Evolutionary conservation across 2,329 filamentous ascomycete genomes (phyloP), one percentile per base, ranked within the genome.

Genomic region (Exserohilum turcica): DNA sequence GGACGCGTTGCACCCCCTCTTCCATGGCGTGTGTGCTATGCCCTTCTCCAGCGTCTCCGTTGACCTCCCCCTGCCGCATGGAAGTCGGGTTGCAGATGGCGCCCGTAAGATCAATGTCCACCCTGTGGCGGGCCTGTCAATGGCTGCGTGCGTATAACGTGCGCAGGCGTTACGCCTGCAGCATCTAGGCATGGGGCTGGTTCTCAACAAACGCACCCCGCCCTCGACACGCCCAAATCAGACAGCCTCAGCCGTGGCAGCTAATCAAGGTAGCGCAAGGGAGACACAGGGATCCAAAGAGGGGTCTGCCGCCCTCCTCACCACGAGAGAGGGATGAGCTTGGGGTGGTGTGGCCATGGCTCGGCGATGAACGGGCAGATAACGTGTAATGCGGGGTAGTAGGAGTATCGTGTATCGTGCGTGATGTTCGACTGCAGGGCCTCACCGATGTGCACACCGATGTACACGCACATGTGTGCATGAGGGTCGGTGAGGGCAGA

Each of bases 151-250:
- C 48, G 48, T 33, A 55, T 47, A 60, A 60, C 53, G 53, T 56
- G 59, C 54, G 50, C 48, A 57, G 56, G 56, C 62, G 60, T 60
- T 43, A 54, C 52, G 57, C 59, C 56, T 57, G 51, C 63, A 63
- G 33, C 46, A 50, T 43, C 51, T 52, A 58, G 59, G 59, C 62
- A 56, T 52, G 42, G 18, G 21, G 28, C 40, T 43, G 51, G 39
- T 28, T 47, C 59, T 56, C 62, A 66, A 65, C 62, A 64, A 61
- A 64, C 60, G 45, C 35, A 54, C 46, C 18, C 45, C 40, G 24
- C 36, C 43, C 44, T 53, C 49, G 54, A 54, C 42, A 48, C 37
- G 52, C 38, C 38, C 46, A 52, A 36, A 46, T 8, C 32, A 36
- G 45, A 36, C 36, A 46, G 48, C 32, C 39, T 49, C 15, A 36